These are phyloP conservation scores for Sphaerobolus stellatus DNA, from an alignment of 1,284 basidiomycete genomes.

Conservation along the genomic window DNA sequence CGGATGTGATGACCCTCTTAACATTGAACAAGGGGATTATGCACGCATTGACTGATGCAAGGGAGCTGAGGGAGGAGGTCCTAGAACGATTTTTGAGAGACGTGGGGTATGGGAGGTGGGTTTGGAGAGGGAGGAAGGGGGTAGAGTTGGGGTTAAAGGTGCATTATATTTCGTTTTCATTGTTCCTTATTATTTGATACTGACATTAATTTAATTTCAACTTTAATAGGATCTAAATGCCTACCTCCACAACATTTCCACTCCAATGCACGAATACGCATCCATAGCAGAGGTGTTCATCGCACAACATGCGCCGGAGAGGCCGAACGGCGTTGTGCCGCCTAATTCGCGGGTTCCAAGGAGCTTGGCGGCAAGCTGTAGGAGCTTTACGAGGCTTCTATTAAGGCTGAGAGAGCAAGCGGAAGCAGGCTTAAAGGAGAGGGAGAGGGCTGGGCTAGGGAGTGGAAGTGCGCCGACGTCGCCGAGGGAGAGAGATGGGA, in stretches of 20 bases:
- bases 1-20: conserved; percentile 63
- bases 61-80: conserved; percentile 58
- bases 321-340: conserved; percentile 40
- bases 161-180: conserved; percentile 21
- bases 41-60: conserved; percentile 44
- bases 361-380: conserved; percentile 52
- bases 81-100: conserved; percentile 65
- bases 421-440: conserved; percentile 42
- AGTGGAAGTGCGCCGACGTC: too few species aligned
- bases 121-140: conserved; percentile 53
- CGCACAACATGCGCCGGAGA: conserved; percentile 21
- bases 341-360: conserved; percentile 29
- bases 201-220: conserved; percentile 37
- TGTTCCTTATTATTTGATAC: neutral
- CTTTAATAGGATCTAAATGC: conserved; percentile 62
- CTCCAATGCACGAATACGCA: conserved; percentile 69
- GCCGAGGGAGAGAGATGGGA: too few species aligned
- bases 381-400: conserved; percentile 73
- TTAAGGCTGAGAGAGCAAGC: conserved; percentile 72
- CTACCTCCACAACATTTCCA: conserved; percentile 74
- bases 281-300: conserved; percentile 56
- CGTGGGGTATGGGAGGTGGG: conserved; percentile 70
- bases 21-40: conserved; percentile 54
- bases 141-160: conserved; percentile 61
- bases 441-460: too few species aligned